Base-by-base conservation (phyloP, 208 protist species). In the Leishmania tropica region DNA sequence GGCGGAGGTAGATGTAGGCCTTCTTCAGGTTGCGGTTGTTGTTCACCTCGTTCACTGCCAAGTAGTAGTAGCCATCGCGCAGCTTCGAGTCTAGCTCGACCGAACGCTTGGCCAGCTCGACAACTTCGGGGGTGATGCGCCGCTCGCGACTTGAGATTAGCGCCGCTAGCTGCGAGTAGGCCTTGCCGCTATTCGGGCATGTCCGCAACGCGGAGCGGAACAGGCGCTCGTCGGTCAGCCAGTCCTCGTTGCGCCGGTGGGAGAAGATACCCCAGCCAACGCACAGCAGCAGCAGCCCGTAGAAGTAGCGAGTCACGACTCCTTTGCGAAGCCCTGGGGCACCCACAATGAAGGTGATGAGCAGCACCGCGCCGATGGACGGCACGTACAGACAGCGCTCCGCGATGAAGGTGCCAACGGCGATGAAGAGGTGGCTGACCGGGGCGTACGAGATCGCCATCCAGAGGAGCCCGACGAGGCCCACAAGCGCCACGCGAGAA, bases 371-470 rank as follows among this genome's bases (percentile, higher is more conserved):
- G 19, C 82, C 85, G 51, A 83, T 81, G 17, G 82, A 89, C 3
- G 96, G 94, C 10, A 94, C 76, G 81, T 98, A 98, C 37, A 98
- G 87, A 56, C 94, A 94, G 45, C 96, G 88, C 88, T 98, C 96
- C 5, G 90, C 91, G 31, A 98, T 87, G 70, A 98, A 92, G 24
- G 95, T 98, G 67, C 94, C 94, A 35, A 96, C 86, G 37, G 80
- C 72, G 53, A 98, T 88, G 75, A 98, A 93, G n/a, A 98, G 48
- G 82, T 97, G 92, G 48, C 87, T 95, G 42, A 95, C 92, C 4
- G 96, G 96, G 0, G 93, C 76, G 84, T 94, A 96, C 28, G 94
- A 88, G 35, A 97, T 81, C 28, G 89, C 87, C 6, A 93, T 73
- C 95, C 95, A 97, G 35, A 92, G 48, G 35, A 87, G 72, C 51